phyloP scores from a whole-genome alignment of 2,329 filamentous ascomycete species.

The Colletotrichum gigasporum region DNA sequence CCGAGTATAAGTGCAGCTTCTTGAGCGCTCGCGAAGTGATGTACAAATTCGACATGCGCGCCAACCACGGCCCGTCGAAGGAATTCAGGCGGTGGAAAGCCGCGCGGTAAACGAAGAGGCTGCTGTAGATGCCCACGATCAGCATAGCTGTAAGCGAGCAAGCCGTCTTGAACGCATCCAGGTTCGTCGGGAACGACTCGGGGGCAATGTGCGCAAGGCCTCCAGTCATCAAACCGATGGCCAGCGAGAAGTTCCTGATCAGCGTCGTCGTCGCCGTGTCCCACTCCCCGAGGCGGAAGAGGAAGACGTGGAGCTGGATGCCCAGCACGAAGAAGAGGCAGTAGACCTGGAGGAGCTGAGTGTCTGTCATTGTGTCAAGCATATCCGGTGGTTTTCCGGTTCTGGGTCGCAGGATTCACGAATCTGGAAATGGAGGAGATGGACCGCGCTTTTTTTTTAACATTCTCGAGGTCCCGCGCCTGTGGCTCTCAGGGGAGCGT shows the following conservation, averaged over 20 bases:
- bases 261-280: constrained; percentile 33
- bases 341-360: neutral
- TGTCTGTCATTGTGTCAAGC: neutral
- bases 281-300: constrained; percentile 40
- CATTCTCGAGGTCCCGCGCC: neutral
- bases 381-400: neutral
- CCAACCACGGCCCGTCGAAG: constrained; percentile 40
- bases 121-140: constrained; percentile 30
- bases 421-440: neutral
- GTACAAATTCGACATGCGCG: constrained; percentile 36
- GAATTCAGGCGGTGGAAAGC: constrained; percentile 38
- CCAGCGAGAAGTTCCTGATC: constrained; percentile 13
- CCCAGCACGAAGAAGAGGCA: constrained; percentile 21
- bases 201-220: constrained; percentile 1
- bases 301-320: constrained; percentile 31
- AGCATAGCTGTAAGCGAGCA: constrained; percentile 1
- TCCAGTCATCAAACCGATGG: constrained; percentile 5
- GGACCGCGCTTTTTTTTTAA: neutral
- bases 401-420: neutral
- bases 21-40: constrained; percentile 34
- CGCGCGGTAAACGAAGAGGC: constrained; percentile 35
- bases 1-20: constrained; percentile 36
- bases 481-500: too few species aligned
- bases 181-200: neutral
- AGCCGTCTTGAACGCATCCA: neutral